These are phyloP conservation scores for Plasmodium falciparum DNA, from an alignment of 169 alveolate species.

Conservation along the genomic window DNA sequence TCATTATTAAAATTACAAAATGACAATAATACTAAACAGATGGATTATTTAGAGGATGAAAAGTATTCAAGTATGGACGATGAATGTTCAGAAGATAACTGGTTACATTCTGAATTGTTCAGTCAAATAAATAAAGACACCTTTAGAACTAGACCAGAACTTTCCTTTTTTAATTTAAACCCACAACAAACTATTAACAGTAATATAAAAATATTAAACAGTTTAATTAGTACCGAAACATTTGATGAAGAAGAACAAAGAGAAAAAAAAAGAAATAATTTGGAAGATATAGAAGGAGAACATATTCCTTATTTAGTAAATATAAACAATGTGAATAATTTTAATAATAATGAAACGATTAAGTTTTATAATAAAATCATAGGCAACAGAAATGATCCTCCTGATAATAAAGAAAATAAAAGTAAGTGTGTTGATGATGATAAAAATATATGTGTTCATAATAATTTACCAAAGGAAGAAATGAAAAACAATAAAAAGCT, in stretches of 20 bases:
- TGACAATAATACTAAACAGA: neutral
- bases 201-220: slow-evolving; percentile 56
- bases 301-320: slow-evolving; percentile 74
- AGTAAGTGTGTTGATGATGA: neutral
- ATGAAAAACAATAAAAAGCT: neutral
- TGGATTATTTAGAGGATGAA: slow-evolving; percentile 3
- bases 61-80: slow-evolving; percentile 12
- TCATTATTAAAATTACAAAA: neutral
- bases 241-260: slow-evolving; percentile 40
- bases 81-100: slow-evolving; percentile 33
- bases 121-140: slow-evolving; percentile 78
- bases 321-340: neutral
- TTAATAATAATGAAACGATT: neutral
- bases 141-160: slow-evolving; percentile 75
- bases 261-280: no score
- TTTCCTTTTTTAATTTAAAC: slow-evolving; percentile 70
- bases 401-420: neutral
- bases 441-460: neutral
- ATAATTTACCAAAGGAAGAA: neutral
- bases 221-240: slow-evolving; percentile 40
- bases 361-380: neutral
- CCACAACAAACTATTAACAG: slow-evolving; percentile 75
- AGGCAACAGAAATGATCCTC: neutral
- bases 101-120: slow-evolving; percentile 65
- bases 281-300: slow-evolving; percentile 2